A percentile compares a stretch with the other conserved stretches of the same genome.
phyloP scores from a whole-genome alignment of 1,139 yeast genomes.

The Hyphopichia pseudoburtonii region DNA sequence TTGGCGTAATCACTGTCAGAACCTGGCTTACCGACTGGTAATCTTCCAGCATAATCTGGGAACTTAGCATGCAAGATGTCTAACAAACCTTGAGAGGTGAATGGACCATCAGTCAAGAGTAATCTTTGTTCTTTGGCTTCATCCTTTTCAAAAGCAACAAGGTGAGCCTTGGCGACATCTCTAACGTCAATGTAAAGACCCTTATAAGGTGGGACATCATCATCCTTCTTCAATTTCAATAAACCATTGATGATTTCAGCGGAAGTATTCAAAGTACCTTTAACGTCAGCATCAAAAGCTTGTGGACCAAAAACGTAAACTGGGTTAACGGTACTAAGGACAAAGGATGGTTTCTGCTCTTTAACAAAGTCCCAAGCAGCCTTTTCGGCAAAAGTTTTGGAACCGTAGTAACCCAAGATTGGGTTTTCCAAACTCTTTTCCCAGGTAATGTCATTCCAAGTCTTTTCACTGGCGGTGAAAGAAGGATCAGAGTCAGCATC shows the following conservation, averaged over 20 bases:
- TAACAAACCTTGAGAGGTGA: constrained; percentile 31
- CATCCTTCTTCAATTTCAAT: constrained; percentile 21
- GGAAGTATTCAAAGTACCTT: constrained; percentile 33
- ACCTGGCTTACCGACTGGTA: constrained; percentile 31
- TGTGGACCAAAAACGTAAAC: constrained; percentile 51
- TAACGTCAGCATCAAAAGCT: constrained; percentile 29
- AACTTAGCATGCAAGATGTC: constrained; percentile 29
- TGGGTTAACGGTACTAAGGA: constrained; percentile 49
- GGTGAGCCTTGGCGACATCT: constrained; percentile 39
- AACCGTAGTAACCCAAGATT: constrained; percentile 40
- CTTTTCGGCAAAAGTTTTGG: constrained; percentile 41
- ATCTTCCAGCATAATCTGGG: constrained; percentile 21
- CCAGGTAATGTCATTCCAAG: constrained; percentile 40
- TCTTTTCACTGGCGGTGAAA: constrained; percentile 33
- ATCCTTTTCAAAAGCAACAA: constrained; percentile 26
- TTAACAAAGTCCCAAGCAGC: constrained; percentile 35
- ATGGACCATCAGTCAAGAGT: constrained; percentile 26
- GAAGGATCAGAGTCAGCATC: constrained; percentile 34
- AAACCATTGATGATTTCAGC: constrained; percentile 28
- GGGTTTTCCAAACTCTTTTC: constrained; percentile 40
- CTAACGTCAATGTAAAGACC: constrained; percentile 43
- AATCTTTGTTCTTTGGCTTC: constrained; percentile 27
- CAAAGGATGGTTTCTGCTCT: constrained; percentile 37
- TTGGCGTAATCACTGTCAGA: constrained; percentile 18
- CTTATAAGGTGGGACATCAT: constrained; percentile 19